phyloP scores from a whole-genome alignment of 1,284 basidiomycete genomes.

The Cutaneotrichosporon sp. region DNA sequence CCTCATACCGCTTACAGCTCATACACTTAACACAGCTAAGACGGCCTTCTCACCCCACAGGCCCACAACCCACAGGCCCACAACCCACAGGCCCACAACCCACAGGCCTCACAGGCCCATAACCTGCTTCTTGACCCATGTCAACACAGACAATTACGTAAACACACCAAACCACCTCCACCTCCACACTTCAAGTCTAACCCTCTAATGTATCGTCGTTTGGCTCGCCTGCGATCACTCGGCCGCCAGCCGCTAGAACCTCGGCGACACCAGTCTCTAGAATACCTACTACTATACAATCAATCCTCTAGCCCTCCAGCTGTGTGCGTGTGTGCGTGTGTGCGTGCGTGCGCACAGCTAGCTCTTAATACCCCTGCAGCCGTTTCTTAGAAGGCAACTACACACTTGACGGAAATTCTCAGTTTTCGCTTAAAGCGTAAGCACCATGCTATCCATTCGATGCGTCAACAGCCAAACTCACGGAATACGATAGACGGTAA shows the following conservation, averaged over 20 bases:
- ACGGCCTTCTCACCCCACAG: too few relatives aligned
- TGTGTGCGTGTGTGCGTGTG: not conserved
- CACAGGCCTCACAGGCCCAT: too few relatives aligned
- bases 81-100: too few relatives aligned
- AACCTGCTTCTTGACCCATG: too few relatives aligned
- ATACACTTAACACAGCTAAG: too few relatives aligned
- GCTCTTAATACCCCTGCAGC: not conserved
- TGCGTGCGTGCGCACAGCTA: not conserved
- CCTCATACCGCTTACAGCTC: too few relatives aligned
- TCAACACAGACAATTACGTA: too few relatives aligned
- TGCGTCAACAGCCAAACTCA: slow-evolving; percentile 9
- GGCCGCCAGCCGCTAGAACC: not conserved
- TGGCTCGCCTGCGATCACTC: too few relatives aligned
- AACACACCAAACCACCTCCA: too few relatives aligned
- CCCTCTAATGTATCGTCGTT: too few relatives aligned
- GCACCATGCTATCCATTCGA: not conserved
- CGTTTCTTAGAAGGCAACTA: not conserved
- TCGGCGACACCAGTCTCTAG: not conserved
- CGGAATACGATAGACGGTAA: slow-evolving; percentile 47
- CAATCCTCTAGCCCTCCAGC: not conserved
- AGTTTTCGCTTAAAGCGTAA: slow-evolving; percentile 14
- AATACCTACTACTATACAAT: not conserved
- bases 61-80: too few relatives aligned
- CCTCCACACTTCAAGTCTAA: too few relatives aligned
- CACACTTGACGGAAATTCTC: not conserved